Conservation (phyloP, 371 early-diverging fungal genomes). For the Dentiscutata heterogama region DNA sequence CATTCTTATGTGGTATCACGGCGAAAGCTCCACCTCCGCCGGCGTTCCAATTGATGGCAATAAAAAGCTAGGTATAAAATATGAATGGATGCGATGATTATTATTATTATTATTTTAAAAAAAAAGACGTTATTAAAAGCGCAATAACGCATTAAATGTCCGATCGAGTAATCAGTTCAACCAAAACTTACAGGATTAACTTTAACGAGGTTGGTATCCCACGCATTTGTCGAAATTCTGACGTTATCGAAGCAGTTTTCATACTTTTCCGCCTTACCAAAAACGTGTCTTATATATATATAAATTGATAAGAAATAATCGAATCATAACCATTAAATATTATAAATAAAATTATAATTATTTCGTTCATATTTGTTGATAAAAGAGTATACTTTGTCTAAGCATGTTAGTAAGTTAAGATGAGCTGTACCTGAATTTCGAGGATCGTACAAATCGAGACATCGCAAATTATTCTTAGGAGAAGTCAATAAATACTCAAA, state of each 20-base stretch:
- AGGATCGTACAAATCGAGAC: no score
- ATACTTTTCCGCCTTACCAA: constrained; percentile 89
- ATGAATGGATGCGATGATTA: not conserved
- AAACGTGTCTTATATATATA: constrained; percentile 83
- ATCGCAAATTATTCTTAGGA: no score
- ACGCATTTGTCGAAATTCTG: constrained; percentile 90
- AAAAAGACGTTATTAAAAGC: not conserved
- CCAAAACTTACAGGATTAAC: constrained; percentile 84
- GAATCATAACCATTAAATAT: not conserved
- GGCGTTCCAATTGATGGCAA: constrained; percentile 96
- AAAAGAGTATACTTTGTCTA: not conserved
- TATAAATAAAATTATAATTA: not conserved
- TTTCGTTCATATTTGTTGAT: not conserved
- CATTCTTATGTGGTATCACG: constrained; percentile 84
- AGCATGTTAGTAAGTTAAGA: not conserved
- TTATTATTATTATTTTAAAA: not conserved
- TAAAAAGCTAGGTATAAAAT: constrained; percentile 68
- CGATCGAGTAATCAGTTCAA: not conserved
- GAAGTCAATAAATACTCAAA: no score
- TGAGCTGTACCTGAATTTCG: not conserved
- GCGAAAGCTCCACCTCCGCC: constrained; percentile 98
- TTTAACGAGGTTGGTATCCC: constrained; percentile 97
- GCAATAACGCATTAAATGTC: not conserved
- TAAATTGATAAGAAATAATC: not conserved
- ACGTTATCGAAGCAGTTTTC: constrained; percentile 96